phyloP scores from a whole-genome alignment of 2,329 filamentous ascomycete species.

The Paecilomyces fulvus region DNA sequence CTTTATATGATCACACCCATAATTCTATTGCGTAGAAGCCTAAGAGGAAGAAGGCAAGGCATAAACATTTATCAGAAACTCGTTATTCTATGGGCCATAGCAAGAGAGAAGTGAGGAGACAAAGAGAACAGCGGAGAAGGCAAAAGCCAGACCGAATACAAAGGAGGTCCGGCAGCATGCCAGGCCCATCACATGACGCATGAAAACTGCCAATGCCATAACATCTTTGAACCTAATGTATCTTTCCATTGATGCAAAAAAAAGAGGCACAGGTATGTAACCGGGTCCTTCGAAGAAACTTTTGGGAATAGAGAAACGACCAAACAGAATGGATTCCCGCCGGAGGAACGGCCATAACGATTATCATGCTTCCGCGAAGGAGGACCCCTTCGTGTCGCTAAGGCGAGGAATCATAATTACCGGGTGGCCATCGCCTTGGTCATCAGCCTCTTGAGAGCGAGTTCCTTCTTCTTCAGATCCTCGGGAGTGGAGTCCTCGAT shows the following conservation, averaged over 20 bases:
- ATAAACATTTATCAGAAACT: background rate
- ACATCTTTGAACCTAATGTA: background rate
- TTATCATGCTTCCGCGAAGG: background rate
- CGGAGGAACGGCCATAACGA: background rate
- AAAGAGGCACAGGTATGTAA: background rate
- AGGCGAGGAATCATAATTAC: conserved; percentile 43
- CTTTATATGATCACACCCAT: background rate
- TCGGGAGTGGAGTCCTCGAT: conserved; percentile 84
- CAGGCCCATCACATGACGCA: background rate
- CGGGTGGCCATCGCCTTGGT: conserved; percentile 96
- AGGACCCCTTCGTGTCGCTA: background rate
- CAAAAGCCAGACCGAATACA: background rate
- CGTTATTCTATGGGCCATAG: background rate
- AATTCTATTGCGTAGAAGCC: background rate
- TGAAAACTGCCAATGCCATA: background rate
- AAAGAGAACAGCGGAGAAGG: background rate
- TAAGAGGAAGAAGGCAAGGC: background rate
- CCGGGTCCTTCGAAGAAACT: background rate
- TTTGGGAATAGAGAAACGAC: background rate
- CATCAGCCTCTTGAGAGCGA: conserved; percentile 92
- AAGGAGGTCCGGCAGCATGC: background rate
- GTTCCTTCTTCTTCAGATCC: conserved; percentile 99
- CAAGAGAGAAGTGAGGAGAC: background rate
- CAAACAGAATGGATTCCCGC: background rate
- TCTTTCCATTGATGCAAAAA: background rate